Conservation (phyloP, 805 yeast species). For the Pichia thaimueangensis region DNA sequence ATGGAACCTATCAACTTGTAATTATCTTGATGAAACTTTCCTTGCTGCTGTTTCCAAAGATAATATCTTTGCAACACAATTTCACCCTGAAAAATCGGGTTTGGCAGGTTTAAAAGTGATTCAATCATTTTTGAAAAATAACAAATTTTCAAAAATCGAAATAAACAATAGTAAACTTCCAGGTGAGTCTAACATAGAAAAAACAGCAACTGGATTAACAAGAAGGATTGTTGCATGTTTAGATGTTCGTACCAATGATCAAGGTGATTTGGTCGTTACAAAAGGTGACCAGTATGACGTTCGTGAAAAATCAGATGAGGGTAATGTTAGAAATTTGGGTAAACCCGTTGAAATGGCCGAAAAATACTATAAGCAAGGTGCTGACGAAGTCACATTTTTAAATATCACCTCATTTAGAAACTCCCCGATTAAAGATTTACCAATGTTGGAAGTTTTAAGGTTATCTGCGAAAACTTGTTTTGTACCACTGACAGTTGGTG, state of each 20-base stretch:
- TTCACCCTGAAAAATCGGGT: slow-evolving; percentile 99
- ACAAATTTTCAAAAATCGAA: slow-evolving; percentile 19
- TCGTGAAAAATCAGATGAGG: slow-evolving; percentile 56
- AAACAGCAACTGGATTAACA: slow-evolving; percentile 55
- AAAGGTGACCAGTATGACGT: slow-evolving; percentile 99
- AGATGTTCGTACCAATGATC: slow-evolving; percentile 93
- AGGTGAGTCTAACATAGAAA: slow-evolving; percentile 20
- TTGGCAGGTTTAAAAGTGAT: slow-evolving; percentile 77
- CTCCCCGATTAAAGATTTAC: slow-evolving; percentile 87
- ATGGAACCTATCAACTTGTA: slow-evolving; percentile 71
- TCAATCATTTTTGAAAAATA: slow-evolving; percentile 57
- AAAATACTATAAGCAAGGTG: slow-evolving; percentile 87
- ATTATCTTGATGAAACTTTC: slow-evolving; percentile 73
- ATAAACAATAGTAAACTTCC: neutral
- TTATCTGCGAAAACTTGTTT: slow-evolving; percentile 83
- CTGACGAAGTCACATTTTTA: slow-evolving; percentile 92
- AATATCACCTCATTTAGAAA: slow-evolving; percentile 95
- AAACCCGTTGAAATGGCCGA: slow-evolving; percentile 95
- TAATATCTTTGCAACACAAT: slow-evolving; percentile 91
- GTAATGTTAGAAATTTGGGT: slow-evolving; percentile 83
- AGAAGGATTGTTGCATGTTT: slow-evolving; percentile 92
- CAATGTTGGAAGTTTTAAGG: slow-evolving; percentile 87
- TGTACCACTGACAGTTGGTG: slow-evolving; percentile 97
- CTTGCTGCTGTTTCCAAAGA: slow-evolving; percentile 74
- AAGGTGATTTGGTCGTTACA: slow-evolving; percentile 94